Conservation (phyloP, 2,329 filamentous ascomycete genomes). For the Byssothecium circinans region DNA sequence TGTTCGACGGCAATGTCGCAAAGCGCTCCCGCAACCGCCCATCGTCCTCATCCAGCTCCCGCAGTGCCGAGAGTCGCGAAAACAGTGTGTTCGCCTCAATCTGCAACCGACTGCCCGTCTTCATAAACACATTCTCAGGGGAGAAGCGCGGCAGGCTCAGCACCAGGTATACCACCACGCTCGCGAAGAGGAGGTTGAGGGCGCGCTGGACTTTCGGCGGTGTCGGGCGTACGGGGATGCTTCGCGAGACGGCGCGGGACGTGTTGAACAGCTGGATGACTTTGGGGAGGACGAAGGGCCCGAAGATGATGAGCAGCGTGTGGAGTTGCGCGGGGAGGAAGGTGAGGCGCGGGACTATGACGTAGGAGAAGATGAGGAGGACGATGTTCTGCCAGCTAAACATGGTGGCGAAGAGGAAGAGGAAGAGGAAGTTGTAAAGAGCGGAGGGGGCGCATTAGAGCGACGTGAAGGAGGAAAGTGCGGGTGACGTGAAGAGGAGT, state of each 20-base stretch:
- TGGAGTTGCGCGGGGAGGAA: conserved; percentile 39
- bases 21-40: conserved; percentile 68
- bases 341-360: conserved; percentile 42
- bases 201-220: conserved; percentile 58
- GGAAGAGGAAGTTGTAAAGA: no score
- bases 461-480: no score
- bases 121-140: conserved; percentile 78
- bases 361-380: conserved; percentile 36
- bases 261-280: conserved; percentile 66
- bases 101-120: conserved; percentile 79
- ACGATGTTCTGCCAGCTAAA: conserved; percentile 37
- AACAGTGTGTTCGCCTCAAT: conserved; percentile 86
- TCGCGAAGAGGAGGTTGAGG: conserved; percentile 62
- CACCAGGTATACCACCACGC: conserved; percentile 56
- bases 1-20: conserved; percentile 60
- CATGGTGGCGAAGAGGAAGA: conserved; percentile 32
- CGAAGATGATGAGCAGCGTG: conserved; percentile 58
- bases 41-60: conserved; percentile 64
- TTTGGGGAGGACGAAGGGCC: conserved; percentile 70
- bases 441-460: no score
- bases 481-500: no score
- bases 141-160: conserved; percentile 68
- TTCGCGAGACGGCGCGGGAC: conserved; percentile 45
- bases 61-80: conserved; percentile 65
- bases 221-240: conserved; percentile 58